phyloP scores from a whole-genome alignment of 768 basidiomycete species.

The Coprinopsis marcescibilis region DNA sequence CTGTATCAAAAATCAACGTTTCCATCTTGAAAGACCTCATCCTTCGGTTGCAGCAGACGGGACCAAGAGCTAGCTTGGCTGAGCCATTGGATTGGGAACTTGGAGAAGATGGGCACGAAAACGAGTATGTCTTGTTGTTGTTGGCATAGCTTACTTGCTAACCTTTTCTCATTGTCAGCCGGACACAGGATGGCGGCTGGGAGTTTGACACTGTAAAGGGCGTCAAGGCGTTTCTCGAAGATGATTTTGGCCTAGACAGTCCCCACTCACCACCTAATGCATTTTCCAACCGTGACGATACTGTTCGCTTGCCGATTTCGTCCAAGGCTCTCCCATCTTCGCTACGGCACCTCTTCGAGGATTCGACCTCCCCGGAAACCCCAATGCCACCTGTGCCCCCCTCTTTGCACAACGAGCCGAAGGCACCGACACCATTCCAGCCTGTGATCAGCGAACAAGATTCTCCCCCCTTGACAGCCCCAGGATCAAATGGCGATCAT shows the following conservation, averaged over 20 bases:
- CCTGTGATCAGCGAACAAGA: too few species aligned
- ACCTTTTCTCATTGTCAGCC: not conserved
- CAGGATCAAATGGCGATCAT: too few species aligned
- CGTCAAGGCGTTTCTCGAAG: conserved; percentile 22
- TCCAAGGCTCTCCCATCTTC: conserved; percentile 62
- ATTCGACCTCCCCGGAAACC: conserved; percentile 27
- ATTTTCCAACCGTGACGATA: conserved; percentile 21
- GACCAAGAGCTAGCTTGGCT: conserved; percentile 72
- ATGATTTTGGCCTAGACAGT: conserved; percentile 16
- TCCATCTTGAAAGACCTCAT: conserved; percentile 76
- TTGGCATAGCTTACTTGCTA: too few species aligned
- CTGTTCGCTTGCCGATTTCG: conserved; percentile 43
- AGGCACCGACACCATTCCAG: too few species aligned
- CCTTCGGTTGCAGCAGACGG: conserved; percentile 68
- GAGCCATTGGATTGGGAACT: conserved; percentile 69
- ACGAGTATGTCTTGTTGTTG: conserved; percentile 15
- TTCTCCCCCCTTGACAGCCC: too few species aligned
- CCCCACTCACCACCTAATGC: conserved; percentile 21
- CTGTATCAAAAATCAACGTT: conserved; percentile 58
- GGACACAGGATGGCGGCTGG: conserved; percentile 43
- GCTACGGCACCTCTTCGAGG: conserved; percentile 73
- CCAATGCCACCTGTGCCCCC: not conserved
- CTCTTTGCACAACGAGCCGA: not conserved
- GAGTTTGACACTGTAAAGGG: conserved; percentile 68
- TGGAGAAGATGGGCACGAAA: conserved; percentile 53